Percentiles rank a stretch among this genome's conserved stretches.
phyloP scores from a whole-genome alignment of 176 grass and related monocot species.

The Musa acuminata region DNA sequence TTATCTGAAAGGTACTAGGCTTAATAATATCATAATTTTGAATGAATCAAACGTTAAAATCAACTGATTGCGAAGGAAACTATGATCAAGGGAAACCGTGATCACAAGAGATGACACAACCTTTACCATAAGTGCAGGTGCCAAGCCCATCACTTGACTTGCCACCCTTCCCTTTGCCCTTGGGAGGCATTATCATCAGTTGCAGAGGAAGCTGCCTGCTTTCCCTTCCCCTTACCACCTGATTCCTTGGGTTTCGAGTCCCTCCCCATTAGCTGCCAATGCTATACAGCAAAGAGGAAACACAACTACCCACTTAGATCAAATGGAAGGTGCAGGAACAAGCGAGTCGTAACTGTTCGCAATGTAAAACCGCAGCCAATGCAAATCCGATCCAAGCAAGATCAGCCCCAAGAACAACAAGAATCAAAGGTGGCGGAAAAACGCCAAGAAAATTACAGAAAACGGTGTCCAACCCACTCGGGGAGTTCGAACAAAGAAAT shows the following conservation, averaged over 20 bases:
- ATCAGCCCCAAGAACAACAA: not conserved
- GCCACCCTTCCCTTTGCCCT: conserved; percentile 77
- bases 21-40: too few relatives aligned
- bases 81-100: not conserved
- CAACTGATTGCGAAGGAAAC: too few relatives aligned
- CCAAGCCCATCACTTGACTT: conserved; percentile 78
- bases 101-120: conserved; percentile 16
- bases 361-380: not conserved
- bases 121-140: conserved; percentile 95
- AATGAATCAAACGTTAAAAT: too few relatives aligned
- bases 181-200: conserved; percentile 41
- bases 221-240: conserved; percentile 71
- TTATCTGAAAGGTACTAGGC: too few relatives aligned
- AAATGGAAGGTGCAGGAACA: not conserved
- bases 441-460: not conserved
- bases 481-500: too few relatives aligned
- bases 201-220: conserved; percentile 35
- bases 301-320: not conserved
- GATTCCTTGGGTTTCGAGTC: conserved; percentile 73
- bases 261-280: conserved; percentile 50
- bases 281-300: not conserved
- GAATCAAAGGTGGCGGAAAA: not conserved
- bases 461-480: too few relatives aligned
- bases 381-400: not conserved
- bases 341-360: not conserved